Evolutionary conservation across 1,284 basidiomycete genomes (phyloP).

Genomic region (Moniliella sp.): DNA sequence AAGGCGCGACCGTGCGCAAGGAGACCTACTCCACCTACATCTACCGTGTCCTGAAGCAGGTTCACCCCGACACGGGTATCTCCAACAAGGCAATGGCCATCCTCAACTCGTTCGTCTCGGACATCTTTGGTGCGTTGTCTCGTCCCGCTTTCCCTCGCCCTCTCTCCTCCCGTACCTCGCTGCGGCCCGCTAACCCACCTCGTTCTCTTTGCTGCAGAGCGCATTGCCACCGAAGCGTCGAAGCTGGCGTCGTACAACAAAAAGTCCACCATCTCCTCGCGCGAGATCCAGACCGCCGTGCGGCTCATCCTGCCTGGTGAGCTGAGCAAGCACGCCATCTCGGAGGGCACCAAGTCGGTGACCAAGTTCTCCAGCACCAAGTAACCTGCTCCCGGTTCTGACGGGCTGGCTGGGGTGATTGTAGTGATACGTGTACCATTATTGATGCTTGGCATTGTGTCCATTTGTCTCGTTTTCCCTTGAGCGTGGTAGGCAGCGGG

Average conservation of each 20-base stretch:
- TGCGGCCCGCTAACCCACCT: too few relatives aligned
- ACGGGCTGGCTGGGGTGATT: too few relatives aligned
- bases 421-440: too few relatives aligned
- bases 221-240: conserved; percentile 34
- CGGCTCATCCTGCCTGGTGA: conserved; percentile 41
- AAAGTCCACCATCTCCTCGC: conserved; percentile 34
- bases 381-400: conserved; percentile 26
- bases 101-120: conserved; percentile 36
- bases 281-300: conserved; percentile 35
- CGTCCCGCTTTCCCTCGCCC: too few relatives aligned
- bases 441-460: too few relatives aligned
- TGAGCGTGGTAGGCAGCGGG: too few relatives aligned
- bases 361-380: conserved; percentile 42
- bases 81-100: conserved; percentile 38
- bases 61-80: conserved; percentile 36
- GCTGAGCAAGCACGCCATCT: conserved; percentile 60
- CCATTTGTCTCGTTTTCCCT: too few relatives aligned
- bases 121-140: too few relatives aligned
- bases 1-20: conserved; percentile 45
- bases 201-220: too few relatives aligned
- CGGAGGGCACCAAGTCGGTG: conserved; percentile 50
- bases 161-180: too few relatives aligned
- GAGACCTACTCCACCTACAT: conserved; percentile 37
- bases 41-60: conserved; percentile 44
- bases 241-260: conserved; percentile 35